Percentiles rank a stretch among this genome's conserved stretches.
phyloP scores from a whole-genome alignment of 2,329 filamentous ascomycete genomes.

The Zymoseptoria ardabiliae region DNA sequence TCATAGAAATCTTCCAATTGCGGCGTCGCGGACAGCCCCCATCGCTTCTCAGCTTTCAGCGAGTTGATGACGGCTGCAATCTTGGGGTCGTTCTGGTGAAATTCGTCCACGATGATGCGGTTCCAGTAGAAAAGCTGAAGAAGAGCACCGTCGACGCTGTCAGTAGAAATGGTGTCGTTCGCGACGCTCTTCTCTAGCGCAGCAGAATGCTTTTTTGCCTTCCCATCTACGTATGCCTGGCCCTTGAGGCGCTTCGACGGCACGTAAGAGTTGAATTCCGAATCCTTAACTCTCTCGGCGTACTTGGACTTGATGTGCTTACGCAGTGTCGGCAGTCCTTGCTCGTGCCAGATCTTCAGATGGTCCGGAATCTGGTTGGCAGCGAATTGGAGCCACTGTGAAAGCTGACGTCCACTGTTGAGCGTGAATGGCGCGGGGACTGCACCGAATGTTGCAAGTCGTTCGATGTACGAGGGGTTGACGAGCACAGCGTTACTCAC shows the following conservation, averaged over 20 bases:
- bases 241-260: constrained; percentile 26
- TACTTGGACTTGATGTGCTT: constrained; percentile 21
- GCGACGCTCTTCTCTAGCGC: not conserved
- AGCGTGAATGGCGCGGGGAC: constrained; percentile 10
- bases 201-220: constrained; percentile 3
- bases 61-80: constrained; percentile 26
- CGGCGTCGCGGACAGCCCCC: constrained; percentile 59
- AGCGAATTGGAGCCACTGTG: constrained; percentile 48
- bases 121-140: constrained; percentile 56
- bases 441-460: constrained; percentile 25
- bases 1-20: constrained; percentile 51
- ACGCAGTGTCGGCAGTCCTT: constrained; percentile 28
- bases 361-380: constrained; percentile 36
- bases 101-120: constrained; percentile 58
- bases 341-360: constrained; percentile 30
- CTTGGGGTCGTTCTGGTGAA: constrained; percentile 47
- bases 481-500: constrained; percentile 46
- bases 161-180: constrained; percentile 6
- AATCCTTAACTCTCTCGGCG: constrained; percentile 3
- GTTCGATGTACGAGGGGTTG: constrained; percentile 41
- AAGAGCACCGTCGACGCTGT: constrained; percentile 23
- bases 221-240: constrained; percentile 15
- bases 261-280: constrained; percentile 30
- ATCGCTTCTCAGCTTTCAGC: constrained; percentile 47
- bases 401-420: constrained; percentile 36